Percentiles rank a stretch among this genome's conserved stretches.
Evolutionary conservation across 768 basidiomycete genomes (phyloP).

Genomic region (Cystofilobasidium bisporidii): DNA sequence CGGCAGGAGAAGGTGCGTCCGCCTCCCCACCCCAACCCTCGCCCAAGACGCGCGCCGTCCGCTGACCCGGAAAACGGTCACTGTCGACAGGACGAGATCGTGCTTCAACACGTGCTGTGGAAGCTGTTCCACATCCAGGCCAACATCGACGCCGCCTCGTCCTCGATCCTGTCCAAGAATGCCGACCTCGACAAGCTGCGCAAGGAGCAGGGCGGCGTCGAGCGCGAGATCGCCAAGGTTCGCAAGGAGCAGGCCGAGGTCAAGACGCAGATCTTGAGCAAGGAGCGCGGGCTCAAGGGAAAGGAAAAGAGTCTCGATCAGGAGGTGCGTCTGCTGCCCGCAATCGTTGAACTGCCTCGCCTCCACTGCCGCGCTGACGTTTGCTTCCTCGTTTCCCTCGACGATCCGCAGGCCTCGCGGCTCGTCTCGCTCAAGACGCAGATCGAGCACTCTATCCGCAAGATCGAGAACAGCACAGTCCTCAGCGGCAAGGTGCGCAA

Average conservation of each 20-base stretch:
- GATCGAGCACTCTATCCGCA: conserved; percentile 73
- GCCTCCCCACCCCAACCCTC: neutral
- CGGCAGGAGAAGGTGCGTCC: conserved; percentile 55
- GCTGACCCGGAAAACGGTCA: too few species aligned
- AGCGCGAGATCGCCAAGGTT: conserved; percentile 61
- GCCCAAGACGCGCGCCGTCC: too few species aligned
- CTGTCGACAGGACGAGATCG: conserved; percentile 76
- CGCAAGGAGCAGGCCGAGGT: conserved; percentile 71
- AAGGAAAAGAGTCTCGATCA: conserved; percentile 79
- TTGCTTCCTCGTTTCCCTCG: neutral
- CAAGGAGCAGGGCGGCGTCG: conserved; percentile 53
- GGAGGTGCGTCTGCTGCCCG: conserved; percentile 47
- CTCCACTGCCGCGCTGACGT: neutral
- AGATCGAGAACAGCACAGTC: conserved; percentile 59
- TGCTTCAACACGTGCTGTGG: conserved; percentile 72
- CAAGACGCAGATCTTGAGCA: conserved; percentile 62
- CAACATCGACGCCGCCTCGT: conserved; percentile 62
- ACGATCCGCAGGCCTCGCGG: conserved; percentile 60
- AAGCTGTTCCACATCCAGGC: conserved; percentile 83
- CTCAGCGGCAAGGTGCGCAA: conserved; percentile 56
- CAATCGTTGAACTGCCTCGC: neutral
- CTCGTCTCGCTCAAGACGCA: conserved; percentile 75
- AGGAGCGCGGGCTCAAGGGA: conserved; percentile 79
- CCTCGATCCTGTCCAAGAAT: conserved; percentile 62
- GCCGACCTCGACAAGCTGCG: conserved; percentile 59